phyloP scores from a whole-genome alignment of 495 filamentous ascomycete species.

The Neurospora sp. region DNA sequence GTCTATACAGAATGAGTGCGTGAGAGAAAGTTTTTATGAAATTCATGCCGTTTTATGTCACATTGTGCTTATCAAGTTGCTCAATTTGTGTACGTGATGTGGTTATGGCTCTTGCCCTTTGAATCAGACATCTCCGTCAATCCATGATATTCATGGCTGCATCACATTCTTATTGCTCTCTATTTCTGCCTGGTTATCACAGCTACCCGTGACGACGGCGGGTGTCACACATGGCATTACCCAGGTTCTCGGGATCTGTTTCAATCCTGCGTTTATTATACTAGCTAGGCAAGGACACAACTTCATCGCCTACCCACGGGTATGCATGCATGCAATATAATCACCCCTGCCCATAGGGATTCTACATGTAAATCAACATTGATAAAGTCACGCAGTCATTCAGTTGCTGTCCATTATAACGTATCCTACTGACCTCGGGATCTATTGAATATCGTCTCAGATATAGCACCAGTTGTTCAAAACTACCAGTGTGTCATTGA shows the following conservation, averaged over 20 bases:
- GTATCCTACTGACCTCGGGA: neutral
- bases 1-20: neutral
- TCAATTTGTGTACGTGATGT: neutral
- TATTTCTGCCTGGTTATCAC: neutral
- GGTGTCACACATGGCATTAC: neutral
- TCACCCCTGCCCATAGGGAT: neutral
- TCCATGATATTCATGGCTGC: neutral
- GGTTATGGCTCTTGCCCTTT: neutral
- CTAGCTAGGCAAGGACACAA: too few species aligned
- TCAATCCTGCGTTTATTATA: neutral
- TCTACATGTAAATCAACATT: neutral
- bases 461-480: too few species aligned
- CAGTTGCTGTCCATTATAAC: neutral
- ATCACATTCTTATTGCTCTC: neutral
- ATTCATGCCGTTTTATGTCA: neutral
- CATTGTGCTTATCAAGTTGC: neutral
- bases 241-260: neutral
- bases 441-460: too few species aligned
- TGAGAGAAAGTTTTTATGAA: neutral
- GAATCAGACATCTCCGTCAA: too few species aligned
- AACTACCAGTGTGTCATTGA: neutral
- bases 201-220: neutral
- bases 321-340: neutral
- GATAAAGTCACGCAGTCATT: neutral
- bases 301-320: neutral